phyloP scores from a whole-genome alignment of 108 stramenopile species.

The Aurantiochytrium sp. region DNA sequence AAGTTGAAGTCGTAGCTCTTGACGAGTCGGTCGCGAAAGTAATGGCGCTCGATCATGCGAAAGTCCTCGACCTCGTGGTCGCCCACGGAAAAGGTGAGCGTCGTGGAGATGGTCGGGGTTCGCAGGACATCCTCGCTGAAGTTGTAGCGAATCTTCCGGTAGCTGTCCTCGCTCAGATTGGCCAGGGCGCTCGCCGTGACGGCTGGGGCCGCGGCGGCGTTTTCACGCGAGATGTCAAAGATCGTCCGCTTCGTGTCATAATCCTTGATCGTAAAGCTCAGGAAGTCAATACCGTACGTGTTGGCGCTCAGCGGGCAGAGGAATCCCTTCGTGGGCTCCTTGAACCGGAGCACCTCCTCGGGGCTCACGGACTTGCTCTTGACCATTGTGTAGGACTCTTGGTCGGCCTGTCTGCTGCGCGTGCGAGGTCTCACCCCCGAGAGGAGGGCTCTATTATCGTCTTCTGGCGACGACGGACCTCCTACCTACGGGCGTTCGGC shows the following conservation, averaged over 20 bases:
- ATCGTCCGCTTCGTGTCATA: slow-evolving; percentile 62
- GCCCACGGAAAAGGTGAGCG: slow-evolving; percentile 66
- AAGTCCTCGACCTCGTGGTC: slow-evolving; percentile 57
- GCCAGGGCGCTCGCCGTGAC: slow-evolving; percentile 53
- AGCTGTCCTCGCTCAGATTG: slow-evolving; percentile 52
- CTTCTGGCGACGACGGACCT: too few species aligned
- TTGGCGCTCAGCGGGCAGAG: slow-evolving; percentile 65
- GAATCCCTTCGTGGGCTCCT: slow-evolving; percentile 55
- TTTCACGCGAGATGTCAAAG: slow-evolving; percentile 65
- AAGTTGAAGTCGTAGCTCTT: slow-evolving; percentile 62
- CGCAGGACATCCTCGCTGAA: slow-evolving; percentile 69
- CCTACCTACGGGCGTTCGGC: too few species aligned
- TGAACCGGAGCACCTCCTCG: slow-evolving; percentile 46
- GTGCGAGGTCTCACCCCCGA: too few species aligned
- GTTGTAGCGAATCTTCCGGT: slow-evolving; percentile 68
- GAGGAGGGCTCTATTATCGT: too few species aligned
- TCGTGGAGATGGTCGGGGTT: slow-evolving; percentile 55
- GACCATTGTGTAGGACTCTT: neutral
- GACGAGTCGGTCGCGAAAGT: slow-evolving; percentile 63
- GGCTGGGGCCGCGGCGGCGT: slow-evolving; percentile 39
- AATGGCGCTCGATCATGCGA: slow-evolving; percentile 75
- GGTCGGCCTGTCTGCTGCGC: too few species aligned
- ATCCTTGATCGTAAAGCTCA: slow-evolving; percentile 62
- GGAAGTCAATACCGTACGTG: slow-evolving; percentile 65
- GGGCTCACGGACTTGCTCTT: slow-evolving; percentile 34